Conservation (phyloP, 176 grass and related monocot species). For the Juncus effusus region DNA sequence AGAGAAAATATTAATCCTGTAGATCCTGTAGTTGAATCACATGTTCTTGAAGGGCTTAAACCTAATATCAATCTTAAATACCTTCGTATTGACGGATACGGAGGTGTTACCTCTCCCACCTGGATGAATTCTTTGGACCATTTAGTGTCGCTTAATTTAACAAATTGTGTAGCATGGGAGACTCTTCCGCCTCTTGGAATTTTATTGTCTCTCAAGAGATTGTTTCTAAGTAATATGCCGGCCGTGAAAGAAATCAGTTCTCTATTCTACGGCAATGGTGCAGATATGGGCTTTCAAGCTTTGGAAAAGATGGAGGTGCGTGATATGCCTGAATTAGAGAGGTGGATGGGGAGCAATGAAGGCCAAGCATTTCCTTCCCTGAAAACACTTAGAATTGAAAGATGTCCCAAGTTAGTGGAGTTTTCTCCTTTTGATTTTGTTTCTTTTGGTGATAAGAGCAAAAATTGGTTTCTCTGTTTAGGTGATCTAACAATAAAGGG, state of each 20-base stretch:
- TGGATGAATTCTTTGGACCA: constrained; percentile 21
- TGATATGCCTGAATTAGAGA: neutral
- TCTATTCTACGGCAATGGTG: no score
- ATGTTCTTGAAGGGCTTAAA: constrained; percentile 2
- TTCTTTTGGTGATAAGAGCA: neutral
- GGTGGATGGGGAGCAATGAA: neutral
- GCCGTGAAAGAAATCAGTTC: neutral
- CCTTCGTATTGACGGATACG: constrained; percentile 13
- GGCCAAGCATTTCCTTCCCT: constrained; percentile 7
- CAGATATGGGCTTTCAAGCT: constrained; percentile 7
- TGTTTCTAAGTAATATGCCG: neutral
- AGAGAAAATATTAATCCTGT: neutral
- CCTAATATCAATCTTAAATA: neutral
- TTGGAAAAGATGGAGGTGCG: constrained; percentile 24
- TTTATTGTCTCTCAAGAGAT: constrained; percentile 11
- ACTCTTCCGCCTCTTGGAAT: neutral
- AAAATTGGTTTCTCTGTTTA: constrained; percentile 3
- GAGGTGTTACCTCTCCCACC: neutral
- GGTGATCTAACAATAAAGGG: neutral
- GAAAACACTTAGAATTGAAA: neutral
- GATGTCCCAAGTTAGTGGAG: neutral
- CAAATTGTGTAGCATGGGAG: constrained; percentile 12
- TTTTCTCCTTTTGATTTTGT: constrained; percentile 13
- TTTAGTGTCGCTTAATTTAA: constrained; percentile 26
- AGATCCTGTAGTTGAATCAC: neutral